Evolutionary conservation across 2,329 filamentous ascomycete genomes (phyloP).

Genomic region (Penicillium sp.): DNA sequence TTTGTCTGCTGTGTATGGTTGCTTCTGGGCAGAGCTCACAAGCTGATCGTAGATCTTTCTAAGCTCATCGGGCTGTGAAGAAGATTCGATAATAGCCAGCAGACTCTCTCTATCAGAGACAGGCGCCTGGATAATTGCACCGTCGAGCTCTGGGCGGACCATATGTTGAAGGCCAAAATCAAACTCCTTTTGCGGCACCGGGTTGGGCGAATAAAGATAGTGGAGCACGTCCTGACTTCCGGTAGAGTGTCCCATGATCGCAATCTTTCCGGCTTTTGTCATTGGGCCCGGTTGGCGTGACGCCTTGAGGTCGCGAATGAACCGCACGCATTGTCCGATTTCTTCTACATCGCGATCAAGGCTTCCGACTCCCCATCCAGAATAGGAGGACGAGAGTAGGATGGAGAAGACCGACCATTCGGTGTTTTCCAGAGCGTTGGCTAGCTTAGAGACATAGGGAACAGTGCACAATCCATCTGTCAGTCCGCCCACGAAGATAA

Average conservation of each 20-base stretch:
- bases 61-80: slow-evolving; percentile 16
- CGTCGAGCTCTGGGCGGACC: slow-evolving; percentile 60
- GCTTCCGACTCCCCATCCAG: slow-evolving; percentile 54
- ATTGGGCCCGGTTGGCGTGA: slow-evolving; percentile 8
- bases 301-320: slow-evolving; percentile 44
- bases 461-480: slow-evolving; percentile 57
- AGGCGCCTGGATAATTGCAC: slow-evolving; percentile 74
- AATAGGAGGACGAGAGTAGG: slow-evolving; percentile 52
- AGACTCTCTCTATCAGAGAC: slow-evolving; percentile 72
- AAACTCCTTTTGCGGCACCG: slow-evolving; percentile 27
- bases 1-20: slow-evolving; percentile 25
- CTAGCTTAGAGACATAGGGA: slow-evolving; percentile 52
- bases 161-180: slow-evolving; percentile 29
- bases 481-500: slow-evolving; percentile 60
- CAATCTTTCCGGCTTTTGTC: slow-evolving; percentile 49
- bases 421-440: slow-evolving; percentile 46
- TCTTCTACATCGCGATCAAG: slow-evolving; percentile 56
- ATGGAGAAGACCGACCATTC: slow-evolving; percentile 55
- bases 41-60: slow-evolving; percentile 33
- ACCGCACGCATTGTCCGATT: slow-evolving; percentile 51
- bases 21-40: slow-evolving; percentile 32
- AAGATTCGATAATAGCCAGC: slow-evolving; percentile 32
- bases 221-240: slow-evolving; percentile 68
- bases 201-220: slow-evolving; percentile 53
- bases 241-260: slow-evolving; percentile 67